Conservation (phyloP, 1,139 yeast species). For the Pichia sp. region DNA sequence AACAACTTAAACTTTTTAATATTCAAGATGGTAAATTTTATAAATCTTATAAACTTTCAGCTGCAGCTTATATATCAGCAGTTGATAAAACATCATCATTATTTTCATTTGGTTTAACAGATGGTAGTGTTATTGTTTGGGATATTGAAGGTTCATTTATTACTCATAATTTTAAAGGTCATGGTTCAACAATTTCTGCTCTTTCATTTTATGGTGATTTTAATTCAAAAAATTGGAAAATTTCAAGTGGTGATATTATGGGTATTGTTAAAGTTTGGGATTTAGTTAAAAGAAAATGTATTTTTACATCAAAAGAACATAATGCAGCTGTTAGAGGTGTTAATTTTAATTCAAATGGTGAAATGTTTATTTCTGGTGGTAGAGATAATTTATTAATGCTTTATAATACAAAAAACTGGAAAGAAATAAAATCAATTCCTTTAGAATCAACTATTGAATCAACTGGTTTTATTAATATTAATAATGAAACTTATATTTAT, state of each 20-base stretch:
- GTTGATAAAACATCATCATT: slow-evolving; percentile 78
- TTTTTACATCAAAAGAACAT: slow-evolving; percentile 64
- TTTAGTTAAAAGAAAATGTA: slow-evolving; percentile 67
- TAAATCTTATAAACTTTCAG: slow-evolving; percentile 53
- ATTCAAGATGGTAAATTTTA: slow-evolving; percentile 40
- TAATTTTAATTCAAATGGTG: slow-evolving; percentile 52
- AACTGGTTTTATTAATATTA: slow-evolving; percentile 53
- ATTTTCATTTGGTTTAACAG: slow-evolving; percentile 92
- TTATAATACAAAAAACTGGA: slow-evolving; percentile 43
- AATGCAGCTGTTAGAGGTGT: slow-evolving; percentile 82
- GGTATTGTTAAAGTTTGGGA: slow-evolving; percentile 90
- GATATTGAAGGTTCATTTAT: slow-evolving; percentile 83
- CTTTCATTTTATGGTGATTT: slow-evolving; percentile 67
- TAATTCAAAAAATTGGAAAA: slow-evolving; percentile 65
- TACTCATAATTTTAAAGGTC: slow-evolving; percentile 90
- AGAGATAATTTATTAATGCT: slow-evolving; percentile 75
- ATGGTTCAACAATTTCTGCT: slow-evolving; percentile 86
- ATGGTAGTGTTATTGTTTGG: slow-evolving; percentile 88
- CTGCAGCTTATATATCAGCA: slow-evolving; percentile 77
- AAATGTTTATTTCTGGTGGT: slow-evolving; percentile 70
- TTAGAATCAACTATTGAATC: slow-evolving; percentile 76
- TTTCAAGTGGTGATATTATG: slow-evolving; percentile 83
- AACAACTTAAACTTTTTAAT: slow-evolving; percentile 65
- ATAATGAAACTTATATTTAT: slow-evolving; percentile 39
- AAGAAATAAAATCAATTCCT: slow-evolving; percentile 61